phyloP scores from a whole-genome alignment of 768 basidiomycete genomes.

The Neoboletus brunneissimus region DNA sequence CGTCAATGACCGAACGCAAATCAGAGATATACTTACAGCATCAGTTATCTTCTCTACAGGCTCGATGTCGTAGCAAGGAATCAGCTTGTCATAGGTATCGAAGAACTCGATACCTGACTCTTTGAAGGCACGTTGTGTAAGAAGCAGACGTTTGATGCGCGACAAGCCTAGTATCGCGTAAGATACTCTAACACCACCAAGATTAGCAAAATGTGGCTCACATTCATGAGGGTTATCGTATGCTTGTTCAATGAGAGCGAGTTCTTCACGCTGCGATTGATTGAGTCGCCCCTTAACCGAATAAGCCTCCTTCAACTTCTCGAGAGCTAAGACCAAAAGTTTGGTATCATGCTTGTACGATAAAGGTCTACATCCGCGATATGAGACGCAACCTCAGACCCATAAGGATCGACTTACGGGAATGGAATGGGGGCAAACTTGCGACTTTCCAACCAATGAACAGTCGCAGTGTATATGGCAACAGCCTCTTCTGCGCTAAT shows the following conservation, averaged over 20 bases:
- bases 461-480: slow-evolving; percentile 96
- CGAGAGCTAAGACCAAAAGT: slow-evolving; percentile 90
- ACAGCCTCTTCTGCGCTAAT: slow-evolving; percentile 99
- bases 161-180: slow-evolving; percentile 59
- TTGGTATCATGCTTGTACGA: slow-evolving; percentile 99
- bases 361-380: slow-evolving; percentile 55
- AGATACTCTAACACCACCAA: neutral
- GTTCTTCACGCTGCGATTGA: slow-evolving; percentile 96
- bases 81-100: slow-evolving; percentile 97
- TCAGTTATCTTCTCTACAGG: slow-evolving; percentile 99
- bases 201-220: slow-evolving; percentile 28
- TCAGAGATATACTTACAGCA: slow-evolving; percentile 53
- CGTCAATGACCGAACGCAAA: slow-evolving; percentile 6
- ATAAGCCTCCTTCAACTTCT: slow-evolving; percentile 99
- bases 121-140: slow-evolving; percentile 98
- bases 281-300: slow-evolving; percentile 97
- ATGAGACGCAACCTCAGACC: slow-evolving; percentile 2
- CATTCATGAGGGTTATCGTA: slow-evolving; percentile 99
- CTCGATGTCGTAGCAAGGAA: slow-evolving; percentile 98
- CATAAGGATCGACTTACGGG: slow-evolving; percentile 53
- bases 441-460: slow-evolving; percentile 97
- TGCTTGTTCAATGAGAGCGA: slow-evolving; percentile 97
- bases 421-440: slow-evolving; percentile 99
- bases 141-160: slow-evolving; percentile 93
- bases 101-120: slow-evolving; percentile 97